Evolutionary conservation across 345 rosid genomes (phyloP).

Genomic region (Citrus mangshanensis): DNA sequence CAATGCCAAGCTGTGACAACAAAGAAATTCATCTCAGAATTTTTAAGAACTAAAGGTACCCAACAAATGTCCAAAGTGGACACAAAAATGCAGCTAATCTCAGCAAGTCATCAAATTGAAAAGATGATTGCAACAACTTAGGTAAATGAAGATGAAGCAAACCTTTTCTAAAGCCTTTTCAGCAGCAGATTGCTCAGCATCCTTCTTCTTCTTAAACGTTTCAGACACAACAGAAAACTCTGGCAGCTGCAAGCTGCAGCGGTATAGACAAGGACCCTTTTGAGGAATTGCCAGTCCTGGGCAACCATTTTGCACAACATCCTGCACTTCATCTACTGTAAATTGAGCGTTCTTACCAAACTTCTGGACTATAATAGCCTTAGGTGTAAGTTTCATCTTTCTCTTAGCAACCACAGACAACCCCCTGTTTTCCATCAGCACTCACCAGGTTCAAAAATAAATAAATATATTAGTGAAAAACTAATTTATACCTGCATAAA

Average conservation of each 20-base stretch:
- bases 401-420: conserved; percentile 17
- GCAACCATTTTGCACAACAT: conserved; percentile 57
- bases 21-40: not conserved
- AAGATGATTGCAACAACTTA: not conserved
- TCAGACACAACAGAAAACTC: conserved; percentile 59
- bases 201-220: conserved; percentile 72
- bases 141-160: conserved; percentile 11
- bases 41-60: not conserved
- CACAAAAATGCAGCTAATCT: not conserved
- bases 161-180: conserved; percentile 82
- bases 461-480: not conserved
- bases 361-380: conserved; percentile 69
- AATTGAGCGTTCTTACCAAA: conserved; percentile 69
- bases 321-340: conserved; percentile 66
- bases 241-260: conserved; percentile 81
- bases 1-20: conserved; percentile 66
- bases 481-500: conserved; percentile 9
- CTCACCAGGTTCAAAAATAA: not conserved
- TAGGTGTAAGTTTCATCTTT: conserved; percentile 58
- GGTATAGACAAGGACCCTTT: conserved; percentile 72
- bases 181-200: conserved; percentile 92
- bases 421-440: conserved; percentile 36
- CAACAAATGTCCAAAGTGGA: not conserved
- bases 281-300: conserved; percentile 80
- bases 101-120: not conserved